Base-by-base conservation (phyloP, 129 eudicot genomes). In the Arctium lappa region DNA sequence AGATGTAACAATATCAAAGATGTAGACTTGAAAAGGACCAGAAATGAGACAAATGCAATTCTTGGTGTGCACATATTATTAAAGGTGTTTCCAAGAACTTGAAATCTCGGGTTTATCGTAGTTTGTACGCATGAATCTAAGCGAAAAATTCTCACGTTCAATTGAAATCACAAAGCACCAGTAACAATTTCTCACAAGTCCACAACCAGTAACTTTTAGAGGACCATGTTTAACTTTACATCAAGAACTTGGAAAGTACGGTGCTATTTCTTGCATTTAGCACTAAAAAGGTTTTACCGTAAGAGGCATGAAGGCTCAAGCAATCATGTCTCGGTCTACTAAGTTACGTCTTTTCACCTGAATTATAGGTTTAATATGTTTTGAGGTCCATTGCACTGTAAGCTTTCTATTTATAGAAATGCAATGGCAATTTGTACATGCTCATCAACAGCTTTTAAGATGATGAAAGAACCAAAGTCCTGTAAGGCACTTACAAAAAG, bases 401-500 rank as follows among this genome's bases (percentile, higher is more conserved):
- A 39, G 44, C 74, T 79, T 79, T 42, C 75, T 68, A 69, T 30
- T 39, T 79, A 29, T 18, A 18, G 60, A 74, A 40, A 74, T 34
- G 18, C 18, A 32, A 74, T 42, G 60, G 33, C n/a, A 74, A 12
- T 74, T 10, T 73, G 60, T 42, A 73, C 76, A 31, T 15, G 37
- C 81, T 78, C 60, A 46, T 38, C 73, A 22, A 62, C 38, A 46
- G 18, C 32, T 36, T 53, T 60, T 70, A 69, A 70, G 71, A 80
- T 76, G 76, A 68, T 13, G 74, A 44, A 82, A 68, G 81, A 68
- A 76, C 70, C 70, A 16, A 13, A 39, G 42, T 12, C 70, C 75
- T 48, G 72, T 80, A 70, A 50, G 44, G 72, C 86, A 83, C 77
- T 71, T 33, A 32, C 70, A 42, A 32, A 44, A 66, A 30, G 56